These are phyloP conservation scores for Talaromyces sp. DNA, from an alignment of 2,329 filamentous ascomycete species.

Conservation along the genomic window DNA sequence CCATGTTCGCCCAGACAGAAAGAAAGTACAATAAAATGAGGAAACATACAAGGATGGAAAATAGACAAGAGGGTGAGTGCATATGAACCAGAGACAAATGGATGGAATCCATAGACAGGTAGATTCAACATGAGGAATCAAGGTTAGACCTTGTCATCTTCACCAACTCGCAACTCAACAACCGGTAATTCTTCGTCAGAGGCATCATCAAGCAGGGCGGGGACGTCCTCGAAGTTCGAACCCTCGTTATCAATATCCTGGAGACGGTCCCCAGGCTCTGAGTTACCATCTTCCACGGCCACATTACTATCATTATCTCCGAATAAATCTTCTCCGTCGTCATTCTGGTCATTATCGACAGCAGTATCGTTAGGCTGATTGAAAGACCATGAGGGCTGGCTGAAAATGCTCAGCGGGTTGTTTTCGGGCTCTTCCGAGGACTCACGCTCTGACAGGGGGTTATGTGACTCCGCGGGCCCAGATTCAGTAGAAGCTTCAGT, in stretches of 20 bases:
- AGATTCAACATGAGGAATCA: slow-evolving; percentile 5
- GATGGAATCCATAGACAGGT: not conserved
- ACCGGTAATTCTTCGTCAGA: slow-evolving; percentile 45
- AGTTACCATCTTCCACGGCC: slow-evolving; percentile 41
- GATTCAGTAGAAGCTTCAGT: slow-evolving; percentile 53
- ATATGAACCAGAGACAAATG: not conserved
- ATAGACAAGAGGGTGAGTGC: not conserved
- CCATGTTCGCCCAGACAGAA: slow-evolving; percentile 10
- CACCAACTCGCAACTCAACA: slow-evolving; percentile 43
- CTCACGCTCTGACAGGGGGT: slow-evolving; percentile 8
- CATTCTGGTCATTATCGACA: slow-evolving; percentile 7
- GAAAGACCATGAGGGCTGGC: slow-evolving; percentile 43
- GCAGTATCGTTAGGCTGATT: slow-evolving; percentile 21
- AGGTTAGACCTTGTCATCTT: slow-evolving; percentile 33
- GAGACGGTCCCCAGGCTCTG: slow-evolving; percentile 37
- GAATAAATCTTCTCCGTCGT: slow-evolving; percentile 36
- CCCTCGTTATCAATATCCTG: slow-evolving; percentile 28
- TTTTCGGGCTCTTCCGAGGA: slow-evolving; percentile 13
- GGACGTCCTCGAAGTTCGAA: slow-evolving; percentile 38
- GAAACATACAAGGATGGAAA: not conserved
- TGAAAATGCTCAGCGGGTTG: slow-evolving; percentile 26
- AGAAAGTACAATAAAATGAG: not conserved
- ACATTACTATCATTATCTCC: slow-evolving; percentile 45
- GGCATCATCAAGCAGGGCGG: slow-evolving; percentile 32
- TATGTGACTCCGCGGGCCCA: slow-evolving; percentile 33